phyloP scores from a whole-genome alignment of 495 filamentous ascomycete species.

The Copromyces sp. region DNA sequence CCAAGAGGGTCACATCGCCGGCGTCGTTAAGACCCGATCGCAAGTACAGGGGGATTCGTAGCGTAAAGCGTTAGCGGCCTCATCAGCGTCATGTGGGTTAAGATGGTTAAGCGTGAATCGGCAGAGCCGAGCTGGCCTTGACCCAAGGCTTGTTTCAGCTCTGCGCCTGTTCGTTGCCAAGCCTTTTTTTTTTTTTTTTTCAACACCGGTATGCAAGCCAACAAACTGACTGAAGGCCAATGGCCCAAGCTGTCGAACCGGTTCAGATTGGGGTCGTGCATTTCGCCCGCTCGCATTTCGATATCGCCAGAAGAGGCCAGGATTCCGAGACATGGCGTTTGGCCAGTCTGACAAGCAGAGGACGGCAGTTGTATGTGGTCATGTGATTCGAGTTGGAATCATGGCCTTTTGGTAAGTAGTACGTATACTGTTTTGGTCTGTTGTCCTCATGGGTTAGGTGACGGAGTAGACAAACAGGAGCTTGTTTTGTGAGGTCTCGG shows the following conservation, averaged over 20 bases:
- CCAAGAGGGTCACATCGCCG: conserved; percentile 19
- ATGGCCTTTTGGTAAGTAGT: background rate
- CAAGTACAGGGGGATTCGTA: background rate
- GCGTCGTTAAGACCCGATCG: conserved; percentile 1
- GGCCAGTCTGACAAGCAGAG: background rate
- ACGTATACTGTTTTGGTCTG: background rate
- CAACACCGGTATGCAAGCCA: background rate
- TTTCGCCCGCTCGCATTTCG: background rate
- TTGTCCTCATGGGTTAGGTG: background rate
- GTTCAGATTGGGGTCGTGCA: background rate
- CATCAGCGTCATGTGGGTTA: background rate
- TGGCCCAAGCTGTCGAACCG: background rate
- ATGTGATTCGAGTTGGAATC: background rate
- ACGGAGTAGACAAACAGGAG: background rate
- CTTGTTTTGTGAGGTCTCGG: background rate
- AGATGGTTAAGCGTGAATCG: background rate
- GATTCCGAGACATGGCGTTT: background rate
- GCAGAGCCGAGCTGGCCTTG: background rate
- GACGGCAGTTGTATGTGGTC: background rate
- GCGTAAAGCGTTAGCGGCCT: background rate
- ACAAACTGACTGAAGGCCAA: background rate
- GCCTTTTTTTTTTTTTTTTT: background rate
- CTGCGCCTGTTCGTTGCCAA: background rate
- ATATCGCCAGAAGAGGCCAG: background rate
- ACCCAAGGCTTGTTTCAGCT: background rate